Evolutionary conservation across 352 stramenopile genomes (phyloP).

Genomic region (Phytophthora melonis): DNA sequence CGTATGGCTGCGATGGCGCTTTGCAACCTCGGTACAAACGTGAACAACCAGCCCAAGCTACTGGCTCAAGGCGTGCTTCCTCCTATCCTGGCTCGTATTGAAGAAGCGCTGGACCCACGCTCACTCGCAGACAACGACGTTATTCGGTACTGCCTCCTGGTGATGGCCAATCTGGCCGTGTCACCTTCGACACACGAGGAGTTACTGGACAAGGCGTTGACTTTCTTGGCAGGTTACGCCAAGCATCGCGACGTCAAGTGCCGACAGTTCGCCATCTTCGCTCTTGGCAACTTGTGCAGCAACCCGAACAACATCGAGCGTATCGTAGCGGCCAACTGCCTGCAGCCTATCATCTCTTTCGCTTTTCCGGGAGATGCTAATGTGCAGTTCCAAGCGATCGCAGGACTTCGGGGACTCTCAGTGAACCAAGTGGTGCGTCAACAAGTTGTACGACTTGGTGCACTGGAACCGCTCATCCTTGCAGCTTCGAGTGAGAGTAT

Average conservation of each 20-base stretch:
- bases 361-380: constrained; percentile 94
- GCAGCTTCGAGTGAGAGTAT: constrained; percentile 91
- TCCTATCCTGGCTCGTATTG: constrained; percentile 89
- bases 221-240: constrained; percentile 93
- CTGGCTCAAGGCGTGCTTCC: constrained; percentile 88
- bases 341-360: constrained; percentile 95
- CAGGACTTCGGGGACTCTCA: constrained; percentile 92
- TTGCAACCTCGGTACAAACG: constrained; percentile 95
- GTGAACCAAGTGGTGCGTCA: constrained; percentile 91
- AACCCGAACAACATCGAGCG: constrained; percentile 92
- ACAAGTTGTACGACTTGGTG: constrained; percentile 92
- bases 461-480: constrained; percentile 95
- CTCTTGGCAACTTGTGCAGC: constrained; percentile 95
- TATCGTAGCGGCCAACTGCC: constrained; percentile 89
- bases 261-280: constrained; percentile 96
- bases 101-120: constrained; percentile 93
- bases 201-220: constrained; percentile 81
- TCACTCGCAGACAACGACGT: constrained; percentile 95
- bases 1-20: constrained; percentile 97
- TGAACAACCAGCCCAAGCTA: constrained; percentile 95
- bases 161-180: constrained; percentile 94
- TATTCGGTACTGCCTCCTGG: constrained; percentile 94
- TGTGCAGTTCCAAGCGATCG: constrained; percentile 97
- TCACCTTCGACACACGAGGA: constrained; percentile 84
- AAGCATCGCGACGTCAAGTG: constrained; percentile 97